A percentile compares a stretch with the other conserved stretches of the same genome.
These are phyloP conservation scores for Juglanconis sp. DNA, from an alignment of 2,329 filamentous ascomycete species.

Conservation along the genomic window DNA sequence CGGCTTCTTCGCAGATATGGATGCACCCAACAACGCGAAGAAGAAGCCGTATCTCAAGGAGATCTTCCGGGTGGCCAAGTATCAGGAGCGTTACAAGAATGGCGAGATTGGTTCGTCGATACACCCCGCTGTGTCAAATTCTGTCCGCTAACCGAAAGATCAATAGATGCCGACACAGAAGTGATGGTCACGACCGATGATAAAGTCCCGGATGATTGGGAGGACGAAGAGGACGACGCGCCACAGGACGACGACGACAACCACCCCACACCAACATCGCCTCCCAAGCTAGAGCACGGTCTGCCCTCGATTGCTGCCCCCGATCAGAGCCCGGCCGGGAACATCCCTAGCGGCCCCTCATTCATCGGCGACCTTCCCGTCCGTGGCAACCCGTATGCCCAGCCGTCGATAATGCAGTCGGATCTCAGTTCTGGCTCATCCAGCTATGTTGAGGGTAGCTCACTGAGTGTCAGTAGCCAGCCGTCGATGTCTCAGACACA, in stretches of 20 bases:
- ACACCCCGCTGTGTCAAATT: background rate
- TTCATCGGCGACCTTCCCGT: conserved; percentile 41
- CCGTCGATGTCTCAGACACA: conserved; percentile 32
- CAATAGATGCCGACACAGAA: conserved; percentile 43
- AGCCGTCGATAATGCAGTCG: conserved; percentile 37
- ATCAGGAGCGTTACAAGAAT: conserved; percentile 54
- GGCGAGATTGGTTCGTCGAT: conserved; percentile 52
- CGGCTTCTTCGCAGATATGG: conserved; percentile 56
- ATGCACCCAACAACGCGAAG: conserved; percentile 47
- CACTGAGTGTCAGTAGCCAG: conserved; percentile 33
- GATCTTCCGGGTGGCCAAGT: conserved; percentile 58
- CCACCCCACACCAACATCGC: conserved; percentile 31
- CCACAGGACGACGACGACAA: conserved; percentile 41
- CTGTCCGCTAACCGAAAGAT: background rate
- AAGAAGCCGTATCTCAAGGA: conserved; percentile 57
- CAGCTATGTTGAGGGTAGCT: conserved; percentile 36
- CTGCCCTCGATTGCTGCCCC: conserved; percentile 34
- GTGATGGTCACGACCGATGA: conserved; percentile 53
- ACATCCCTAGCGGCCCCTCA: conserved; percentile 28
- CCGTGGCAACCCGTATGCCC: conserved; percentile 36
- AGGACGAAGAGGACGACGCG: conserved; percentile 39
- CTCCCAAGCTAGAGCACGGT: conserved; percentile 32
- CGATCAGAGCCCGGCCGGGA: conserved; percentile 33
- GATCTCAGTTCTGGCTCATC: conserved; percentile 41
- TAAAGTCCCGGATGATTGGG: conserved; percentile 44